These are phyloP conservation scores for Neoarthrinium moseri DNA, from an alignment of 2,329 filamentous ascomycete genomes.

Conservation along the genomic window DNA sequence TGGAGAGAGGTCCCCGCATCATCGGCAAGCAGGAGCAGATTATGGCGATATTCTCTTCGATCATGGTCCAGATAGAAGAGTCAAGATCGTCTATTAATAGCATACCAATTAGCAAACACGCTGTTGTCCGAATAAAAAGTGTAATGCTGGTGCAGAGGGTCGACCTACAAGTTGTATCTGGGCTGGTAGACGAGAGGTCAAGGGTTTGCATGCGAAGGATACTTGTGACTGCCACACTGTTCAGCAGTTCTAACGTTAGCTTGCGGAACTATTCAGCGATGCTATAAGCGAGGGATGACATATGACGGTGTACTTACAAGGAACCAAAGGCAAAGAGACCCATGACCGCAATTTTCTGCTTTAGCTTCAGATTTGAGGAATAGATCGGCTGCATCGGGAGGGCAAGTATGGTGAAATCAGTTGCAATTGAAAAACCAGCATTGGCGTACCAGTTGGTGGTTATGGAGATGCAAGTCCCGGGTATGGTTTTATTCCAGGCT, in stretches of 20 bases:
- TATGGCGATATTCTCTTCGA: conserved; percentile 37
- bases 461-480: conserved; percentile 43
- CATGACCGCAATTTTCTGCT: conserved; percentile 41
- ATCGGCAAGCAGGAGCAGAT: conserved; percentile 38
- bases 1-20: conserved; percentile 37
- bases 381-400: conserved; percentile 49
- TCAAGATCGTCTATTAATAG: conserved; percentile 27
- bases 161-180: conserved; percentile 33
- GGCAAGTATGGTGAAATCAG: conserved; percentile 44
- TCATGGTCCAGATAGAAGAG: conserved; percentile 37
- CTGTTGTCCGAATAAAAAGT: background rate
- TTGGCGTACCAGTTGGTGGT: conserved; percentile 49
- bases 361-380: conserved; percentile 38
- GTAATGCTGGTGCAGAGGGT: background rate
- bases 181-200: conserved; percentile 29
- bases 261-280: background rate
- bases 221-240: conserved; percentile 37
- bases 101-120: background rate
- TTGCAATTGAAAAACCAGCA: conserved; percentile 45
- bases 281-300: background rate
- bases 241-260: too few species aligned
- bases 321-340: conserved; percentile 41
- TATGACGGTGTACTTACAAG: conserved; percentile 31
- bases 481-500: conserved; percentile 42
- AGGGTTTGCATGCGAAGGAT: conserved; percentile 40